Evolutionary conservation across 2,329 filamentous ascomycete species (phyloP), one percentile per base, ranked within the genome.

Genomic region (Paraphoma chrysanthemicola): DNA sequence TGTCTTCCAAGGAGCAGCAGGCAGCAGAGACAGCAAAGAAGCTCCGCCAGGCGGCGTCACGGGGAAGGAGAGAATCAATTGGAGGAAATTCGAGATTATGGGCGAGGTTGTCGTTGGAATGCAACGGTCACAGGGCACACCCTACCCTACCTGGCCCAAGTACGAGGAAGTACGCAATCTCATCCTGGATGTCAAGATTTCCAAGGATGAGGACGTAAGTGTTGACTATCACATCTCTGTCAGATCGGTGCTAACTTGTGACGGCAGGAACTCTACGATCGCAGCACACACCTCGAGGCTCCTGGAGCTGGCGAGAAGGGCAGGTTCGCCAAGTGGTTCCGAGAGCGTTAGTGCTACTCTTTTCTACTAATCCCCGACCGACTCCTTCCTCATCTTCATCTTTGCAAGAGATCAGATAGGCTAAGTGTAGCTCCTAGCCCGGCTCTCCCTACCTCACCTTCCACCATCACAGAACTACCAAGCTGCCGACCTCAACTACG

Each of bases 51-150:
- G 73, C 1, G 75, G 74, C 14, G 70, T 78, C 0, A 62, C 57
- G 14, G 74, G 74, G 18, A 76, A 62, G 86, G 76, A 92, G 60
- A 84, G 91, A 49, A 91, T 99, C 73, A 98, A 98, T 74, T 99
- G 95, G 95, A 93, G 90, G 78, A 99, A 99, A 74, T 99, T 98
- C 69, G 94, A 98, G 77, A 90, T 99, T 31, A 88, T 98, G 78
- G 93, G 93, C 6, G 94, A 98, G 67, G 91, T 97, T 5, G 85
- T 98, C 51, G 82, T 97, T 57, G 90, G 92, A 2, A 88, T 99
- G 52, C 96, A 97, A 85, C 90, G 89, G 78, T 97, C 94, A 69
- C 93, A 98, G 77, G 90, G 91, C 51, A 88, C 88, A 47, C 88
- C 92, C 5, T 97, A 97, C 64, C 86, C 87, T 28, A 90, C 88